Conservation (phyloP, 352 stramenopile genomes). For the Pythium dissimile region DNA sequence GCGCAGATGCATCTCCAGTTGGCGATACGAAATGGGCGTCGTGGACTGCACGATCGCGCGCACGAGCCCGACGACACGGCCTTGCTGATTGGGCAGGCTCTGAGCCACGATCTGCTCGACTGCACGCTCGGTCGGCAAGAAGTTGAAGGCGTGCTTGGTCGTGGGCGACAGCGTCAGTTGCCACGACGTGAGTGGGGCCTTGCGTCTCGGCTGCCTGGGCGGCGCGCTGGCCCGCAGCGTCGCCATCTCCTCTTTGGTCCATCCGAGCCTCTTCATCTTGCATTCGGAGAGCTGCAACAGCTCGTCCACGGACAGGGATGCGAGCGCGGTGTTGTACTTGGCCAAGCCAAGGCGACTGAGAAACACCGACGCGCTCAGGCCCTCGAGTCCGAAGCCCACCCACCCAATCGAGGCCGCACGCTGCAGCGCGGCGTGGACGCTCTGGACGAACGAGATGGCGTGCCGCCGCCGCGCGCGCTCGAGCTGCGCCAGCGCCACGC, state of each 20-base stretch:
- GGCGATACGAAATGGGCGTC: conserved; percentile 64
- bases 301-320: conserved; percentile 24
- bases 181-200: conserved; percentile 32
- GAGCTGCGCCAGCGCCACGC: conserved; percentile 42
- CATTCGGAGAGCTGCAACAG: conserved; percentile 28
- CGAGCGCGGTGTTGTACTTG: conserved; percentile 29
- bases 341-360: conserved; percentile 56
- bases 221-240: conserved; percentile 30
- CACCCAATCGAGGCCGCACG: conserved; percentile 32
- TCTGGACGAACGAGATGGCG: conserved; percentile 42
- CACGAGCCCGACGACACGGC: conserved; percentile 48
- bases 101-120: conserved; percentile 49
- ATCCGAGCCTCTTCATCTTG: conserved; percentile 43
- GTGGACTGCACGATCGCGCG: conserved; percentile 41
- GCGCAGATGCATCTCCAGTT: conserved; percentile 73
- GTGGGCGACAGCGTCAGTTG: conserved; percentile 26
- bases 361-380: conserved; percentile 49
- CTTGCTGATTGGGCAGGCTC: conserved; percentile 73
- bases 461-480: conserved; percentile 24
- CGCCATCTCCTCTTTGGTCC: conserved; percentile 56
- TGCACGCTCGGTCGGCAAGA: conserved; percentile 46
- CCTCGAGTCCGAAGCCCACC: conserved; percentile 74
- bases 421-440: conserved; percentile 30
- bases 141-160: conserved; percentile 58
- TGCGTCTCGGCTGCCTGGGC: conserved; percentile 9